Conservation (phyloP, 2,329 filamentous ascomycete genomes). For the Colletotrichum incanum region DNA sequence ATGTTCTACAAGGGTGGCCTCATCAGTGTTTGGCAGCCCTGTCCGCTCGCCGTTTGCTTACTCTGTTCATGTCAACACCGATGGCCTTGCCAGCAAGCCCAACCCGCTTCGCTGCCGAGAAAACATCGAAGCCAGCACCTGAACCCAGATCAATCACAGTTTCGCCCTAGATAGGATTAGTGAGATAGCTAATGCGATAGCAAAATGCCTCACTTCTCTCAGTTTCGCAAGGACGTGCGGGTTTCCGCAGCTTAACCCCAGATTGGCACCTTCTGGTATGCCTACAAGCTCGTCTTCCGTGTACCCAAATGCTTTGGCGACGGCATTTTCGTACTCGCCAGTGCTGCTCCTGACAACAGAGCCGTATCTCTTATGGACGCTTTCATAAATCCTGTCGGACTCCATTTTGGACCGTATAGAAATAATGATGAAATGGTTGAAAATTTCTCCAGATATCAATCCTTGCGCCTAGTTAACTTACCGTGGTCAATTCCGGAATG, state of each 20-base stretch:
- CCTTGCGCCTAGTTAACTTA: too few species aligned
- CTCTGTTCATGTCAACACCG: conserved; percentile 74
- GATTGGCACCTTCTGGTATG: conserved; percentile 64
- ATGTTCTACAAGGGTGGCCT: conserved; percentile 61
- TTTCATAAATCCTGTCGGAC: conserved; percentile 52
- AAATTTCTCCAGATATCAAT: too few species aligned
- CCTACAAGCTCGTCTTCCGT: conserved; percentile 61
- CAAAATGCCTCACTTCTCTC: conserved; percentile 53
- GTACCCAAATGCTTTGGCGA: conserved; percentile 70
- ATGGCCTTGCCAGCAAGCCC: conserved; percentile 64
- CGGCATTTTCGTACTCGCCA: conserved; percentile 54
- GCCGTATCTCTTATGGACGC: conserved; percentile 56
- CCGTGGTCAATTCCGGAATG: too few species aligned
- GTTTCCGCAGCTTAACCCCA: conserved; percentile 70
- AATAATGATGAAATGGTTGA: background rate
- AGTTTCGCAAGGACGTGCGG: conserved; percentile 65
- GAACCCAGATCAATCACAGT: conserved; percentile 71
- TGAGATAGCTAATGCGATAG: background rate
- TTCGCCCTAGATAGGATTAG: conserved; percentile 61
- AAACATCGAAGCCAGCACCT: conserved; percentile 72
- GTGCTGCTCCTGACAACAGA: conserved; percentile 49
- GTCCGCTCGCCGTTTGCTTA: conserved; percentile 44
- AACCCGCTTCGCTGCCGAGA: conserved; percentile 67
- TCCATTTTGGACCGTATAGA: conserved; percentile 45
- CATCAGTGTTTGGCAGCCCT: background rate